Evolutionary conservation across 1,284 basidiomycete genomes (phyloP).

Genomic region (Melampsora americana): DNA sequence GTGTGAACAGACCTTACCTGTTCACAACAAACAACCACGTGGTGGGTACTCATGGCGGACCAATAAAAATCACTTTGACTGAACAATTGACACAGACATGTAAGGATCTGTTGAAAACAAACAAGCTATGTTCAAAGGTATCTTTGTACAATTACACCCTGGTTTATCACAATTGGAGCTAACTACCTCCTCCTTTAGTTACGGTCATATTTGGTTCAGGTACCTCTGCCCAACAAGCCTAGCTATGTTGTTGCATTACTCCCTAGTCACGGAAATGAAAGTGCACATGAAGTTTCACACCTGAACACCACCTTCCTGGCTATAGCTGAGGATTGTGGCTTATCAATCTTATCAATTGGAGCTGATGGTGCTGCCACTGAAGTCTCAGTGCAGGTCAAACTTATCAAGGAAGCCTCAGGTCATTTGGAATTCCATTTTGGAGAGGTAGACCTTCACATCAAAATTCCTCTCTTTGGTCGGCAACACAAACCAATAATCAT

Average conservation of each 20-base stretch:
- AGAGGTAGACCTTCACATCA: background rate
- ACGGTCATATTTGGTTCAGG: background rate
- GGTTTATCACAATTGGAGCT: background rate
- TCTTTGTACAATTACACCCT: too few relatives aligned
- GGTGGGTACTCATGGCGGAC: constrained; percentile 15
- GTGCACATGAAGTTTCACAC: background rate
- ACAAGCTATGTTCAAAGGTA: background rate
- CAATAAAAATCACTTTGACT: background rate
- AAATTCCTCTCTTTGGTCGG: constrained; percentile 14
- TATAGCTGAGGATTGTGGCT: background rate
- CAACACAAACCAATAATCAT: background rate
- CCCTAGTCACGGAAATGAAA: constrained; percentile 9
- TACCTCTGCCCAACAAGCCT: background rate
- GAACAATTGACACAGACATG: background rate
- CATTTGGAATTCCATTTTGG: background rate
- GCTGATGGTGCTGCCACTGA: background rate
- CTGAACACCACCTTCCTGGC: background rate
- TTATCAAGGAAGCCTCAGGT: background rate
- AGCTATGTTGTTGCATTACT: background rate
- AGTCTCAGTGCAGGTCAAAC: background rate
- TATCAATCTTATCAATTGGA: background rate
- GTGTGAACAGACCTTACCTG: background rate
- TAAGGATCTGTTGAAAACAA: background rate
- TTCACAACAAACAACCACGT: constrained; percentile 7
- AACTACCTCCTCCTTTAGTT: background rate